Evolutionary conservation across 164 flowering plant species (phyloP), one percentile per base, ranked within the genome.

Genomic region (Umbilicus rupestris): DNA sequence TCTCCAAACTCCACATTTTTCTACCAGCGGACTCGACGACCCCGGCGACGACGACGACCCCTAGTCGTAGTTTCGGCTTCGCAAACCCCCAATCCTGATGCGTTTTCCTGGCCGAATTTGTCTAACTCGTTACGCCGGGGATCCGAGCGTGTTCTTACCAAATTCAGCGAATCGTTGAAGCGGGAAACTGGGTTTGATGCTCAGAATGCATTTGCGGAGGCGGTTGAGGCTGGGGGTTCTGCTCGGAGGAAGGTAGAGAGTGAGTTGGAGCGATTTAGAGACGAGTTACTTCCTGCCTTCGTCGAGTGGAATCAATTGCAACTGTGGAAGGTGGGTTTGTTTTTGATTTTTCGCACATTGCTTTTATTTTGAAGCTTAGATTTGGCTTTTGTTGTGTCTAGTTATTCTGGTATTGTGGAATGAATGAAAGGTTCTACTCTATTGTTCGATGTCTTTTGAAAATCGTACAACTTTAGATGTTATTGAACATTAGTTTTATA

Each of bases 221-320:
- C 76, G 39, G 60, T 49, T 47, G 80, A 77, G 68, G 63, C 82
- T 72, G 74, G 65, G 33, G 78, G 65, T 39, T 20, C 57, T 50
- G 57, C 57, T 15, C 28, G 33, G 60, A 55, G 31, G 60, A 55
- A 28, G 29, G 60, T 15, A 4, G 60, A 55, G 74, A 0, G 44
- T 79, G 72, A 74, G 76, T 77, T 42, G 59, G 57, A 44, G 81
- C 76, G 69, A 45, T 83, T 72, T 73, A 64, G 44, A 77, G 66
- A 39, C 42, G 22, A 55, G 52, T 39, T 42, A 41, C 66, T 80
- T 62, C 90, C 92, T 30, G 73, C 68, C 63, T 83, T 94, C 66
- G 39, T 89, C 8, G 72, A 74, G 59, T 91, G 98, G 97, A 90
- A 94, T 72, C 73, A 73, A 31, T 81, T 79, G 91, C 85, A 87